These are phyloP conservation scores for Alternaria sp. DNA, from an alignment of 2,329 filamentous ascomycete genomes.

Conservation along the genomic window DNA sequence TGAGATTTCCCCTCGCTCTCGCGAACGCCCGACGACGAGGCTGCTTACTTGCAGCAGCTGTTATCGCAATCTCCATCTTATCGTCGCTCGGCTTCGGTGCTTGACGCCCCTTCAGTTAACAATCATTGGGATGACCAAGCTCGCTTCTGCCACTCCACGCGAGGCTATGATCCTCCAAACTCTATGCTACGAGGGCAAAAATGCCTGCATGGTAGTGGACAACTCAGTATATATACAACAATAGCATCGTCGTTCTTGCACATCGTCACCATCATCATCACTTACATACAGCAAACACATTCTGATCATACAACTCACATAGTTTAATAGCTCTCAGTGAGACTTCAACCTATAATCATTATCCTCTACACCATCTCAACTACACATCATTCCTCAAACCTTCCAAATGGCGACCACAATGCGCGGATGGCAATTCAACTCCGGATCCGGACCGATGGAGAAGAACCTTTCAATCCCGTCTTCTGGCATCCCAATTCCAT, in stretches of 20 bases:
- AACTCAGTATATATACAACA: not conserved
- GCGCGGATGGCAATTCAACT: conserved; percentile 45
- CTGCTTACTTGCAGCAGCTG: not conserved
- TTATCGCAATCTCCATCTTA: not conserved
- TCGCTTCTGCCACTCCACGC: not conserved
- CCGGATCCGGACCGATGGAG: conserved; percentile 54
- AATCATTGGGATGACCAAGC: conserved; percentile 7
- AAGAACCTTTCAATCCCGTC: conserved; percentile 59
- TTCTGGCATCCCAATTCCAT: conserved; percentile 53
- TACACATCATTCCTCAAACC: no score
- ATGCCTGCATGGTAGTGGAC: not conserved
- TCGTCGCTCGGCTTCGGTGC: not conserved
- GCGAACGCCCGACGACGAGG: not conserved
- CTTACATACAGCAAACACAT: not conserved
- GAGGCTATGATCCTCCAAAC: not conserved
- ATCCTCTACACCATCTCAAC: not conserved
- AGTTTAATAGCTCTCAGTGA: not conserved
- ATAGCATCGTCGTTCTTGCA: no score
- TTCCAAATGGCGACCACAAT: conserved; percentile 58
- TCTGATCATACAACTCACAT: not conserved
- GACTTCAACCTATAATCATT: not conserved
- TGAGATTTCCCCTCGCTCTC: not conserved
- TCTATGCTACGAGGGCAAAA: not conserved
- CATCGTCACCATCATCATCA: not conserved
- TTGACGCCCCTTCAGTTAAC: not conserved